Percentiles rank a stretch among this genome's conserved stretches.
phyloP scores from a whole-genome alignment of 768 basidiomycete species.

The Cystofilobasidium macerans region DNA sequence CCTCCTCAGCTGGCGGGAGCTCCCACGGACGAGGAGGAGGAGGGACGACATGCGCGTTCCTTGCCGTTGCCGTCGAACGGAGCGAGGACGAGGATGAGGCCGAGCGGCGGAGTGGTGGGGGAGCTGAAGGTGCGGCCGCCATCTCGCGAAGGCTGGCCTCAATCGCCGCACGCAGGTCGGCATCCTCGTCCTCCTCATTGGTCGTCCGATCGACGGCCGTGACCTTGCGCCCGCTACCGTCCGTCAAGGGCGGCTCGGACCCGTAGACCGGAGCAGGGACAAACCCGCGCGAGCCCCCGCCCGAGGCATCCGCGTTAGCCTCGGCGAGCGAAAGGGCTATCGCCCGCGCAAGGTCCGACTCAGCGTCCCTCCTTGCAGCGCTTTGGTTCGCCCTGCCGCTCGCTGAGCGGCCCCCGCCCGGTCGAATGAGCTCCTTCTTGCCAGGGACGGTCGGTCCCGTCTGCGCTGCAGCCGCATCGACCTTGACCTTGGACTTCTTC shows the following conservation, averaged over 20 bases:
- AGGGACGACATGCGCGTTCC: not conserved
- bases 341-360: conserved; percentile 83
- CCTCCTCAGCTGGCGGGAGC: conserved; percentile 47
- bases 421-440: conserved; percentile 47
- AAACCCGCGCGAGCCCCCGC: conserved; percentile 52
- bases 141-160: conserved; percentile 48
- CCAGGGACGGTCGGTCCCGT: conserved; percentile 45
- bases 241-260: conserved; percentile 58
- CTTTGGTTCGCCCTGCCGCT: too few relatives aligned
- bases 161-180: conserved; percentile 83
- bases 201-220: conserved; percentile 22
- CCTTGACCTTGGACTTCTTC: conserved; percentile 43
- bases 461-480: conserved; percentile 30
- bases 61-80: conserved; percentile 42
- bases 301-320: conserved; percentile 41
- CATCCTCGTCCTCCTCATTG: conserved; percentile 71
- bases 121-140: not conserved
- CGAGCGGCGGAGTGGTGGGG: conserved; percentile 43
- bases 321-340: conserved; percentile 85
- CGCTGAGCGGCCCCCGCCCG: too few relatives aligned
- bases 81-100: conserved; percentile 71
- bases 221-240: conserved; percentile 43
- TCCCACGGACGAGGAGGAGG: not conserved
- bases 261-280: conserved; percentile 50
- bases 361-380: conserved; percentile 39